Conservation (phyloP, 768 basidiomycete genomes). For the Clathrus columnatus region DNA sequence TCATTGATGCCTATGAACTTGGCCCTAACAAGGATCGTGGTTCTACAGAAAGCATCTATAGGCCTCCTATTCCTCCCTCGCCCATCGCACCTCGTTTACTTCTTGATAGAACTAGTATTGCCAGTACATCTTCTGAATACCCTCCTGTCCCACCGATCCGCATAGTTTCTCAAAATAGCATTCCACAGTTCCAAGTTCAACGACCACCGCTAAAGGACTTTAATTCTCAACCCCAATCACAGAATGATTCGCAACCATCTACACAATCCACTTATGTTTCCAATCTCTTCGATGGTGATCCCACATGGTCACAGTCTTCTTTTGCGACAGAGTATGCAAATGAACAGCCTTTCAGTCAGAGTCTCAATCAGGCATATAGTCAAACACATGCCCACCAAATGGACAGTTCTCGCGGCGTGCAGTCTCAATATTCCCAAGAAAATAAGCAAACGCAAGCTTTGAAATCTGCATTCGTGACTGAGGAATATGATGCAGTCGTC, state of each 20-base stretch:
- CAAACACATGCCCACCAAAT: not conserved
- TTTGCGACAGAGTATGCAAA: not conserved
- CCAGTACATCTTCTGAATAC: conserved; percentile 49
- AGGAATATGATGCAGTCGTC: not conserved
- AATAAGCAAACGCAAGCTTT: not conserved
- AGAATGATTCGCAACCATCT: conserved; percentile 9
- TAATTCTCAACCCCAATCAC: conserved; percentile 21
- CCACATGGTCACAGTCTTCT: not conserved
- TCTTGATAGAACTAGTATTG: conserved; percentile 2
- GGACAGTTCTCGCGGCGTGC: not conserved
- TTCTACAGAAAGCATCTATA: not conserved
- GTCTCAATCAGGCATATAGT: not conserved
- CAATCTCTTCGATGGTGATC: conserved; percentile 9
- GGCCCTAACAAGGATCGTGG: conserved; percentile 20
- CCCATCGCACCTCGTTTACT: conserved; percentile 25
- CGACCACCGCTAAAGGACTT: conserved; percentile 15
- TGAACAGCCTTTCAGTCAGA: conserved; percentile 3
- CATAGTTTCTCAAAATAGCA: conserved; percentile 41
- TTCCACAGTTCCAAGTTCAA: conserved; percentile 16
- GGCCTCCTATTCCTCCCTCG: conserved; percentile 15
- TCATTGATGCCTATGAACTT: conserved; percentile 34
- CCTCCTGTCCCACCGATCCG: conserved; percentile 32
- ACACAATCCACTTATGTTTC: conserved; percentile 9
- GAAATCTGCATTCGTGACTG: not conserved
- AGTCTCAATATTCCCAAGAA: not conserved